Evolutionary conservation across 768 basidiomycete genomes (phyloP), one percentile per base, ranked within the genome.

Genomic region (Termitomyces sp.): DNA sequence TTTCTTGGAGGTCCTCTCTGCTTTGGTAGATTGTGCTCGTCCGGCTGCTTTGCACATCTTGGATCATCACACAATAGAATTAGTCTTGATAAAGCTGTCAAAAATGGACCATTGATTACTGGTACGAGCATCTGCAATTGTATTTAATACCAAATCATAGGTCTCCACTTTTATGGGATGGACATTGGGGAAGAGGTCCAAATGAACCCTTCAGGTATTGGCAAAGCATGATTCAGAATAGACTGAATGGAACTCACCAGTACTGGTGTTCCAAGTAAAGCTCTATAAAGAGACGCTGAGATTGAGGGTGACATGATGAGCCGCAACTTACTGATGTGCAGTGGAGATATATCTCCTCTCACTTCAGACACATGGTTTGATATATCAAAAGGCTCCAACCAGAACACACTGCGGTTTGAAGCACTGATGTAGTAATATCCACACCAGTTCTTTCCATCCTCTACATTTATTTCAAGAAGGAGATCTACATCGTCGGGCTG

Each of bases 321-420:
- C n/a, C n/a, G n/a, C n/a, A n/a, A n/a, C 61, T 40, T 45, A 62
- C 61, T 47, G 18, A 59, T 43, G 39, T 59, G 61, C 14, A 58
- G 53, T 4, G 44, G 46, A 4, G 42, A 45, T 4, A 62, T 4
- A 0, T 51, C 27, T 13, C 61, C 61, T 13, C 50, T 55, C 27
- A 62, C 24, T 22, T 42, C 57, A 10, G 13, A 12, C 9, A 59
- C 2, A 22, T n/a, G 24, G 1, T 1, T 0, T 8, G 47, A 47
- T 20, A 62, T 45, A 45, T 62, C 52, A 6, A 30, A 43, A 8
- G 26, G 7, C 30, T 62, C 57, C 26, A 59, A 34, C 61, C 61
- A 62, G 45, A 54, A 61, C 36, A 61, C 6, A 7, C 32, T 24
- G 4, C 34, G 42, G 8, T 2, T 34, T 3, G 55, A 53, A 13